These are phyloP conservation scores for Clarireedia monteithiana DNA, from an alignment of 2,329 filamentous ascomycete species.

Conservation along the genomic window DNA sequence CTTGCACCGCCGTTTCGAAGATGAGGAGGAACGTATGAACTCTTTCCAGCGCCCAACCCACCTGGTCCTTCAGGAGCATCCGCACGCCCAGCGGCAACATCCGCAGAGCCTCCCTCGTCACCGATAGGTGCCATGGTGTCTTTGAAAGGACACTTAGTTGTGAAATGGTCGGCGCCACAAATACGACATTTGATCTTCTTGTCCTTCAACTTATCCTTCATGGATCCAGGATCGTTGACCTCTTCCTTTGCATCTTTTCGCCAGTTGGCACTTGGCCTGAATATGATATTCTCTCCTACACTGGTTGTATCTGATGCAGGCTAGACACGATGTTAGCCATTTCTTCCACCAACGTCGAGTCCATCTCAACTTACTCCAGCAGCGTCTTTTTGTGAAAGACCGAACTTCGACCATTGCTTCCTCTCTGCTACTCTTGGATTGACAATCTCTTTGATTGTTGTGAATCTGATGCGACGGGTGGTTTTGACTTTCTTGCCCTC, in stretches of 20 bases:
- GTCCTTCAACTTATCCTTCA: conserved; percentile 85
- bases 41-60: conserved; percentile 57
- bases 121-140: conserved; percentile 93
- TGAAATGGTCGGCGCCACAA: conserved; percentile 98
- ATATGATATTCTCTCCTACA: conserved; percentile 84
- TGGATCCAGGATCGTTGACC: conserved; percentile 64
- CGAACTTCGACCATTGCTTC: conserved; percentile 90
- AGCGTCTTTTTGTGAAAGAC: conserved; percentile 76
- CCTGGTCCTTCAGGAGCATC: conserved; percentile 41
- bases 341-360: neutral
- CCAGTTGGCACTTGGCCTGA: conserved; percentile 90
- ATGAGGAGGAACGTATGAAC: conserved; percentile 91
- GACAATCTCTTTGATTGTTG: conserved; percentile 83
- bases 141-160: conserved; percentile 97
- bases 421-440: conserved; percentile 96
- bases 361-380: conserved; percentile 42
- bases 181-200: conserved; percentile 99
- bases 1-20: conserved; percentile 61
- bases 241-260: conserved; percentile 82
- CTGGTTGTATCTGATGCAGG: conserved; percentile 14
- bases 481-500: conserved; percentile 95
- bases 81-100: conserved; percentile 44
- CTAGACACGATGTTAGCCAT: conserved; percentile 3
- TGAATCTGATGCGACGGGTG: conserved; percentile 89
- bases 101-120: conserved; percentile 43